Evolutionary conservation across 805 yeast species (phyloP), one percentile per base, ranked within the genome.

Genomic region (Metschnikowia hibisci): DNA sequence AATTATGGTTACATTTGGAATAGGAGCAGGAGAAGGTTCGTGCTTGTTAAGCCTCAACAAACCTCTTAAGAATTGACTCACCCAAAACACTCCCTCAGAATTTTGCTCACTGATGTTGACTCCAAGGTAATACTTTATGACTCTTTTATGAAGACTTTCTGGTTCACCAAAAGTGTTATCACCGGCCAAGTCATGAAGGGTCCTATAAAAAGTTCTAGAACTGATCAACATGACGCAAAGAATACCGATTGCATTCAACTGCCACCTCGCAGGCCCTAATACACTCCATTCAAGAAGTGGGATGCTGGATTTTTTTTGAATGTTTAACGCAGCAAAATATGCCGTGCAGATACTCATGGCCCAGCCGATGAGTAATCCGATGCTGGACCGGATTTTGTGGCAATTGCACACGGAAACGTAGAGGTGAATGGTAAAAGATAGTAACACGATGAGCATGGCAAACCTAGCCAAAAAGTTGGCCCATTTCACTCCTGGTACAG

Each of bases 361-460:
- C 74, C 74, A 69, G 3, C 71, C 73, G 16, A 60, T 33, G 9
- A 69, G 25, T 15, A 69, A 51, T 0, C 74, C 74, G 8, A 64
- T 32, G 41, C 52, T 62, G 3, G 71, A 66, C 23, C 69, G 50
- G 10, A 69, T 55, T 37, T 61, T 62, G 42, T 64, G 67, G 32
- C 55, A 55, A 39, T 69, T 69, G 31, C 67, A 56, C 11, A 67
- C 50, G 11, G 67, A 51, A 20, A 66, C 44, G 48, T 60, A 64
- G 8, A 61, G 37, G 39, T n/a, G 29, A 13, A 18, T 15, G 30
- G 43, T 8, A 7, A 25, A 11, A 16, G 9, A 18, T 6, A 26
- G 12, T 20, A 28, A 15, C 15, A 20, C 14, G 41, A 36, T 4
- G 28, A 43, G 32, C 16, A 27, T 27, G 18, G 28, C 12, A 4